A percentile compares a stretch with the other conserved stretches of the same genome.
Evolutionary conservation across 768 basidiomycete genomes (phyloP).

Genomic region (Cystobasidium tubakii): DNA sequence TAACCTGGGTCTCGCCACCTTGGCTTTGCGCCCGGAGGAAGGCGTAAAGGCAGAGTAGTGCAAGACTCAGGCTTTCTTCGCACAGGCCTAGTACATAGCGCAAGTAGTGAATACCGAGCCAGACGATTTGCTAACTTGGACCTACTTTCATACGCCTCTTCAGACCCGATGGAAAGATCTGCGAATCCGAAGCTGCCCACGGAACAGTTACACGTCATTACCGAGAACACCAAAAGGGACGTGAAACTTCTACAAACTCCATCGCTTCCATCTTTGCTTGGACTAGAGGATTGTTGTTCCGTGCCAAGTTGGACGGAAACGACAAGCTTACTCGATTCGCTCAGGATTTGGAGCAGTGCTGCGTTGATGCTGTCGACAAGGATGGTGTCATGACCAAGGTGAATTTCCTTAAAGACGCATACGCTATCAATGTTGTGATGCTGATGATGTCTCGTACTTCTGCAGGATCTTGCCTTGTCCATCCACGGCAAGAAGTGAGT

Average conservation of each 20-base stretch:
- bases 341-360: constrained; percentile 71
- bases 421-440: too few relatives aligned
- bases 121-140: too few relatives aligned
- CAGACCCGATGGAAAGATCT: constrained; percentile 75
- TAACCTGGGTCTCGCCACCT: too few relatives aligned
- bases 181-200: constrained; percentile 95
- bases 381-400: constrained; percentile 43
- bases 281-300: constrained; percentile 76
- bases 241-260: constrained; percentile 96
- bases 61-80: too few relatives aligned
- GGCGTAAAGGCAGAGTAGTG: too few relatives aligned
- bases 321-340: constrained; percentile 68
- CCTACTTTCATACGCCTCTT: neutral
- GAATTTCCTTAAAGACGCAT: too few relatives aligned
- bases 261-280: constrained; percentile 98
- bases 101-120: too few relatives aligned
- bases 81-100: too few relatives aligned
- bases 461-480: constrained; percentile 74
- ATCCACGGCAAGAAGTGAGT: constrained; percentile 69
- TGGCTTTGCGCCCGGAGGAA: neutral
- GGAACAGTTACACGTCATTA: constrained; percentile 80
- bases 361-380: constrained; percentile 53
- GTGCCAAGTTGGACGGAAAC: constrained; percentile 76
- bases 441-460: neutral
- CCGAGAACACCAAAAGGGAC: constrained; percentile 92